Evolutionary conservation across 331 rosid genomes (phyloP).

Genomic region (Malus hybrid): DNA sequence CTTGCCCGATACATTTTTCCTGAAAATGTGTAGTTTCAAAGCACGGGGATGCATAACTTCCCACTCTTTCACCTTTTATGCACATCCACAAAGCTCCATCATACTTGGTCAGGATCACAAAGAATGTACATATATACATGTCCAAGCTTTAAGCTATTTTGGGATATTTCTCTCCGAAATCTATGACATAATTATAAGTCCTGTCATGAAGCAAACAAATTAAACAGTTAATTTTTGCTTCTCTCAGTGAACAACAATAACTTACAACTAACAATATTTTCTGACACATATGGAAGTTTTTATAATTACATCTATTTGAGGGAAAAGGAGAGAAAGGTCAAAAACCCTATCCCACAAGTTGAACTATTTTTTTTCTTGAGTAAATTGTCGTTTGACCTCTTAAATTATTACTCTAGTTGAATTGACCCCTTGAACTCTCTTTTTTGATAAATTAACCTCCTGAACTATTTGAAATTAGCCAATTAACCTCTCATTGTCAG

Average conservation of each 20-base stretch:
- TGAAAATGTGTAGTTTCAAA: background rate
- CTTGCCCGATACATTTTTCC: constrained; percentile 14
- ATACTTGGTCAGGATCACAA: constrained; percentile 12
- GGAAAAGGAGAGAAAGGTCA: no score
- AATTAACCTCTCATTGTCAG: no score
- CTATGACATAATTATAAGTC: background rate
- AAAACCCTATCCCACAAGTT: no score
- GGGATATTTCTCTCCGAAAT: background rate
- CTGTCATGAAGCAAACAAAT: background rate
- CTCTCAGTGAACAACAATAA: background rate
- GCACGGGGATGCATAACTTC: constrained; percentile 7
- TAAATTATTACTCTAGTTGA: no score
- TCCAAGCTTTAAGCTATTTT: background rate
- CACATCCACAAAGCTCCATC: constrained; percentile 14
- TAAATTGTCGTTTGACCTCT: no score
- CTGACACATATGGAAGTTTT: no score
- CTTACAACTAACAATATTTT: background rate
- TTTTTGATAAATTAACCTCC: no score
- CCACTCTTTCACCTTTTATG: constrained; percentile 3
- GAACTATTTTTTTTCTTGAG: no score
- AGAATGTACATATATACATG: background rate
- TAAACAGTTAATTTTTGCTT: constrained; percentile 11
- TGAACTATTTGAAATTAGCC: no score
- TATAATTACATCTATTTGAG: no score
- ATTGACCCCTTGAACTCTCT: no score